Percentiles rank a stretch among this genome's conserved stretches.
These are phyloP conservation scores for Gonapodya prolifera DNA, from an alignment of 192 early-diverging fungal genomes.

Conservation along the genomic window DNA sequence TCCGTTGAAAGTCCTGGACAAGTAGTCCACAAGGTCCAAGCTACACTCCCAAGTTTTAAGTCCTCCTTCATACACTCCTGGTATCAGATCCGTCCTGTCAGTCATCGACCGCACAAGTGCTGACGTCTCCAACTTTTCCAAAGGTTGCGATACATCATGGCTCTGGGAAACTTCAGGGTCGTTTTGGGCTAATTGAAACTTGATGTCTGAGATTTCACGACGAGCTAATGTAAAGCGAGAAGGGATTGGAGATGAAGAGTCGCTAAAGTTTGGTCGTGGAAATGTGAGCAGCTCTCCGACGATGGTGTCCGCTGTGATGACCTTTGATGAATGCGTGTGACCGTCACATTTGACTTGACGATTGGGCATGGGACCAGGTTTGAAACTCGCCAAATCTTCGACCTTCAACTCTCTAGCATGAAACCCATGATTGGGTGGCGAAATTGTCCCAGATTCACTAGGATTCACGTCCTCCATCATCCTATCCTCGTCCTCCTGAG, in stretches of 20 bases:
- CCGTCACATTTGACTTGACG: no score
- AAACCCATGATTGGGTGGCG: no score
- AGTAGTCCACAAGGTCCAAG: constrained; percentile 65
- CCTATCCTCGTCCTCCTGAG: neutral
- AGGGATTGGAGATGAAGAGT: neutral
- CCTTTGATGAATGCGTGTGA: no score
- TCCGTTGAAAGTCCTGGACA: constrained; percentile 27
- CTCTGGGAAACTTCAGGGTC: neutral
- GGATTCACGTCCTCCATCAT: no score
- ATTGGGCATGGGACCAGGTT: no score
- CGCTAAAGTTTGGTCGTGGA: neutral
- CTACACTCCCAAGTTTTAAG: constrained; percentile 98
- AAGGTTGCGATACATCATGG: neutral
- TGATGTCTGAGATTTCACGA: neutral
- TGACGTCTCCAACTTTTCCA: neutral
- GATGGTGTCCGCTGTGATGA: neutral
- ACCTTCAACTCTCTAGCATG: no score
- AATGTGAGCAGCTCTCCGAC: neutral
- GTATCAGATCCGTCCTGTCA: constrained; percentile 54
- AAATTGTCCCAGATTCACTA: no score
- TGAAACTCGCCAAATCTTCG: no score
- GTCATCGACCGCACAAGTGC: neutral
- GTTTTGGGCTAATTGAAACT: neutral
- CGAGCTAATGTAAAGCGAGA: neutral
- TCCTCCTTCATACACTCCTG: constrained; percentile 88